These are phyloP conservation scores for Polysphondylium violaceum DNA, from an alignment of 78 protist genomes.

Conservation along the genomic window DNA sequence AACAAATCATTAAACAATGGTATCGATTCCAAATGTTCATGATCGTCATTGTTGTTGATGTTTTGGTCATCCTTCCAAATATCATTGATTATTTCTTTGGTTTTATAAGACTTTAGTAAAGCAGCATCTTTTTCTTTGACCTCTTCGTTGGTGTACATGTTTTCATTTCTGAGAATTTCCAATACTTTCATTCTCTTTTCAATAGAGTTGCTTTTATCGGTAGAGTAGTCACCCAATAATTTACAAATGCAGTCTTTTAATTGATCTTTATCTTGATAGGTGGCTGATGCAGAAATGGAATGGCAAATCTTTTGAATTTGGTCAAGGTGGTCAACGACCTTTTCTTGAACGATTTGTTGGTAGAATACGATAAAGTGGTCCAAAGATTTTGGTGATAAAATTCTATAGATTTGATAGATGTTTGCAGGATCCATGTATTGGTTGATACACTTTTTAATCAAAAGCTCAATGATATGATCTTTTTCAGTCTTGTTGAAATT, in stretches of 20 bases:
- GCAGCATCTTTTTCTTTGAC: constrained; percentile 14
- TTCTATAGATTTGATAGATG: neutral
- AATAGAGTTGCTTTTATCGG: neutral
- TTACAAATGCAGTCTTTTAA: neutral
- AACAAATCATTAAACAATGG: constrained; percentile 17
- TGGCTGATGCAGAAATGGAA: too few relatives aligned
- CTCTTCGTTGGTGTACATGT: neutral
- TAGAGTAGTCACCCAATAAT: constrained; percentile 6
- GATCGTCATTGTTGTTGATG: too few relatives aligned
- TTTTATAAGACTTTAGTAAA: constrained; percentile 27
- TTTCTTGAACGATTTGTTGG: neutral
- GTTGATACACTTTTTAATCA: neutral
- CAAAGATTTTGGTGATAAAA: neutral
- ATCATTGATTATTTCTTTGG: constrained; percentile 53
- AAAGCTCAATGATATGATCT: neutral
- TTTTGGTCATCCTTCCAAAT: constrained; percentile 38
- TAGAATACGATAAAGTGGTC: neutral
- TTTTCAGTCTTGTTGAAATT: neutral
- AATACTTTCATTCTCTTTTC: constrained; percentile 13
- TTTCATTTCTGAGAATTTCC: constrained; percentile 6
- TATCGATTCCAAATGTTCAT: constrained; percentile 9
- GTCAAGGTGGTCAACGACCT: neutral
- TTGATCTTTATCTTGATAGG: neutral
- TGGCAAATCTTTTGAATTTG: too few relatives aligned
- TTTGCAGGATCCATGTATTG: neutral